phyloP scores from a whole-genome alignment of 306 rosid genomes.

The Rosa chinensis region DNA sequence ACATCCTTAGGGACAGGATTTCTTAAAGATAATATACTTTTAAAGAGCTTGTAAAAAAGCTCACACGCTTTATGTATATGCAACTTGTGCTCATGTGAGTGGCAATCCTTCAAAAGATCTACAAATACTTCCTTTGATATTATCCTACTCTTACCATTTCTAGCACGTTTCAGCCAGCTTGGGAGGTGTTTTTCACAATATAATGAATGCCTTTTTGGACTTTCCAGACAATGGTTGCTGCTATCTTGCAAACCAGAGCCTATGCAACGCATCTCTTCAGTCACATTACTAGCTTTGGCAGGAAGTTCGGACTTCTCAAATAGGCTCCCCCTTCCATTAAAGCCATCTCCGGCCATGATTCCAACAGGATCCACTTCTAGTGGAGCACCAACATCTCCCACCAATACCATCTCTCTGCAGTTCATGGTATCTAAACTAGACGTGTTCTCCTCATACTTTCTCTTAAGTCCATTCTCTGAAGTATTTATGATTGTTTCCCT shows the following conservation, averaged over 20 bases:
- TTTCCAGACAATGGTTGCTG: conserved; percentile 68
- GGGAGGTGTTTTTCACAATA: conserved; percentile 95
- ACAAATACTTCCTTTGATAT: conserved; percentile 86
- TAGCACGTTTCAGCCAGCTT: conserved; percentile 98
- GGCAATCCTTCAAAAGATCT: conserved; percentile 78
- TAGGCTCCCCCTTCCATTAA: conserved; percentile 37
- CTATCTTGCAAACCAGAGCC: conserved; percentile 65
- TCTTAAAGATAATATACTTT: conserved; percentile 87
- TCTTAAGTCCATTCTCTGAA: conserved; percentile 52
- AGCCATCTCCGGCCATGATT: conserved; percentile 39
- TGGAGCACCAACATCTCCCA: conserved; percentile 52
- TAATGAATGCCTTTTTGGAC: conserved; percentile 70
- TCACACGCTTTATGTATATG: conserved; percentile 89
- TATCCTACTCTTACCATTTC: conserved; percentile 97
- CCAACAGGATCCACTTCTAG: conserved; percentile 57
- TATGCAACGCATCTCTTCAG: conserved; percentile 55
- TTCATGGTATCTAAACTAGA: conserved; percentile 42
- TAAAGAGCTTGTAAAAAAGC: conserved; percentile 89
- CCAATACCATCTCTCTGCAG: conserved; percentile 54
- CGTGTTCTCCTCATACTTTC: conserved; percentile 58
- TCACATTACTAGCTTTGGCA: conserved; percentile 41
- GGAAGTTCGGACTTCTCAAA: conserved; percentile 43
- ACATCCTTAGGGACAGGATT: conserved; percentile 93
- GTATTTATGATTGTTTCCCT: conserved; percentile 33
- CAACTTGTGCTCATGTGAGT: conserved; percentile 60